Evolutionary conservation across 108 stramenopile genomes (phyloP).

Genomic region (Skeletonema tropicum): DNA sequence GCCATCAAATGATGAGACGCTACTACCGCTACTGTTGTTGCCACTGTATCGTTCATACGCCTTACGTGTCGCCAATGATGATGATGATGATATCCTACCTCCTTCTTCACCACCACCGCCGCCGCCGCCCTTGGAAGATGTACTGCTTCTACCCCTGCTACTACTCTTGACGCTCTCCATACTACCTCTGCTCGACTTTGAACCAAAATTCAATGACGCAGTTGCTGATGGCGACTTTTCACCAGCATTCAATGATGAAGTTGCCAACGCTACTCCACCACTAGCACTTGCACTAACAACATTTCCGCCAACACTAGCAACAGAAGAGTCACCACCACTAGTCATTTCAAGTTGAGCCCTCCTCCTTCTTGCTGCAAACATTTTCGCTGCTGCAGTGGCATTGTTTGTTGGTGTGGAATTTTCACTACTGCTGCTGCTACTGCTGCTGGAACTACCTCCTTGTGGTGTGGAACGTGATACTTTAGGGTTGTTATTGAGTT

Average conservation of each 20-base stretch:
- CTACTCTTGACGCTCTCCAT: not conserved
- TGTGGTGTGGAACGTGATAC: not conserved
- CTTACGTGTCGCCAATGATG: not conserved
- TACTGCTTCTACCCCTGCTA: not conserved
- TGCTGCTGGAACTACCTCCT: too few species aligned
- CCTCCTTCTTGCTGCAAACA: not conserved
- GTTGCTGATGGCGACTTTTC: too few species aligned
- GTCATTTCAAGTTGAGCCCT: slow-evolving; percentile 32
- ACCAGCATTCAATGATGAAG: not conserved
- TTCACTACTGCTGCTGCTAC: too few species aligned
- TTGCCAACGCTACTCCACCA: not conserved
- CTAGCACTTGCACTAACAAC: not conserved
- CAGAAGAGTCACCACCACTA: not conserved
- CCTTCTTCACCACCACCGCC: not conserved
- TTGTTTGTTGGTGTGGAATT: not conserved
- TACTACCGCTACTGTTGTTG: not conserved
- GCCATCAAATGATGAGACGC: not conserved
- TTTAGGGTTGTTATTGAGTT: not conserved
- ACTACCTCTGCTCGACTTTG: not conserved
- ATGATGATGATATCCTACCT: not conserved
- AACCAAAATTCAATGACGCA: not conserved
- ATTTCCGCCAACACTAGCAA: not conserved
- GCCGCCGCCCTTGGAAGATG: not conserved
- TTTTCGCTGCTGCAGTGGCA: not conserved
- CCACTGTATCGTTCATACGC: not conserved